Base-by-base conservation (phyloP, 768 basidiomycete species). In the Fistulinella prunicolor region DNA sequence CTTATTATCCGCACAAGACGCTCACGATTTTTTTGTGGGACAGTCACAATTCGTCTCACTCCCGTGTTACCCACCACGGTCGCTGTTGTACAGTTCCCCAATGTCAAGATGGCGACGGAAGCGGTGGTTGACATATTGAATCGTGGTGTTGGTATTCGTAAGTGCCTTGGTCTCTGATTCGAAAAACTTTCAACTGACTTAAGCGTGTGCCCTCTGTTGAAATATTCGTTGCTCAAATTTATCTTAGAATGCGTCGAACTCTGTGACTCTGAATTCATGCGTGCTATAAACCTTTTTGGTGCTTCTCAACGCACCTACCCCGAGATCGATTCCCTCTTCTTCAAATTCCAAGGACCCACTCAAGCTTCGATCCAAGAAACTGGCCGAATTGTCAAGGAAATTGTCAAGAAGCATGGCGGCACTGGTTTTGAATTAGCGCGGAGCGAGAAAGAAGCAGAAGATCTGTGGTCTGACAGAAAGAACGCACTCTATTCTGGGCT, bases 311-410 rank as follows among this genome's bases (percentile, higher is more conserved):
- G 72, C 34, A 75, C 75, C 50, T 90, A 82, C 67, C 77, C 78
- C 1, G 80, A 77, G 44, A 71, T 70, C 22, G 88, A 91, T 61
- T 81, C 78, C 19, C 73, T 95, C 10, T 90, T 92, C 71, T 87
- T 95, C 77, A 91, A 93, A 64, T 82, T 95, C 64, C 88, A 91
- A 57, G 88, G 88, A 10, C 76, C 83, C 9, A 78, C 82, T 1
- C 69, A 72, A 1, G 68, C 74, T 2, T 76, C 82, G 3, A 67
- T 90, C n/a, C 62, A 70, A 2, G 85, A 86, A 54, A 81, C 83
- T 0, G 79, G 83, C 0, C 68, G 70, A 6, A 72, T 84, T 14
- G 81, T 85, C 21, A 71, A 81, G 53, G 67, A 67, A 41, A 72
- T 90, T 24, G 74, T 79, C 9, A 72, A 75, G 62, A 79, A 77